Conservation (phyloP, 1,139 yeast species). For the Wickerhamiella pararugosa region DNA sequence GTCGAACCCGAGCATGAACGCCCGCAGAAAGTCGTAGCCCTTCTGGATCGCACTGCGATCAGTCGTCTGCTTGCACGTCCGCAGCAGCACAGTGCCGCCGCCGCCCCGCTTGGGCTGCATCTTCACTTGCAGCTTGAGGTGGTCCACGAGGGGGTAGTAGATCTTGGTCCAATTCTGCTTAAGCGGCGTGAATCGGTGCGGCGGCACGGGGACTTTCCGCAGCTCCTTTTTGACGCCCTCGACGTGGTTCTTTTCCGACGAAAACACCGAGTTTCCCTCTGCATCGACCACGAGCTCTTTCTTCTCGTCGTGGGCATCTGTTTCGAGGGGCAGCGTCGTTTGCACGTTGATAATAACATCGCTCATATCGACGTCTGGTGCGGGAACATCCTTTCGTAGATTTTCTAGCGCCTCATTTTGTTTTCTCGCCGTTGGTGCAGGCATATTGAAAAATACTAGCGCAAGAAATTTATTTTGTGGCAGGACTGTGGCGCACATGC, state of each 20-base stretch:
- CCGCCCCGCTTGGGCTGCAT: slow-evolving; percentile 53
- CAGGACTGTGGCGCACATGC: too few relatives aligned
- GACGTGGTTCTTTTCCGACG: slow-evolving; percentile 53
- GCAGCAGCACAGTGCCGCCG: slow-evolving; percentile 70
- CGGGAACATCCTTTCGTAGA: slow-evolving; percentile 11
- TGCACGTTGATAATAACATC: slow-evolving; percentile 52
- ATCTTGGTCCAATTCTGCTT: slow-evolving; percentile 83
- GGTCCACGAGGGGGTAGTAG: slow-evolving; percentile 91
- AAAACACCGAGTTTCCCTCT: slow-evolving; percentile 78
- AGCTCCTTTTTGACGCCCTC: slow-evolving; percentile 65
- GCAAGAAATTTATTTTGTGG: not conserved
- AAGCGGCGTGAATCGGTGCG: slow-evolving; percentile 90
- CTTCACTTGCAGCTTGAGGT: slow-evolving; percentile 83
- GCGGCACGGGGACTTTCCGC: slow-evolving; percentile 87
- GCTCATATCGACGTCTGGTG: slow-evolving; percentile 25
- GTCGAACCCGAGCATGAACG: slow-evolving; percentile 91
- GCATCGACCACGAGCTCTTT: slow-evolving; percentile 46
- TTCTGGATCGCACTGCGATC: slow-evolving; percentile 93
- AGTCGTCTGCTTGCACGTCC: slow-evolving; percentile 67
- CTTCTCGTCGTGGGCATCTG: slow-evolving; percentile 19
- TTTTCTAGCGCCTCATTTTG: not conserved
- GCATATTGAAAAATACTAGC: slow-evolving; percentile 31
- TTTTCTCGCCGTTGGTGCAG: slow-evolving; percentile 51
- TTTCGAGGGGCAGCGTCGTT: slow-evolving; percentile 29
- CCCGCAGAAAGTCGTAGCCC: slow-evolving; percentile 92